Conservation (phyloP, 257 asterid species). For the Jaltomata sinuosa region DNA sequence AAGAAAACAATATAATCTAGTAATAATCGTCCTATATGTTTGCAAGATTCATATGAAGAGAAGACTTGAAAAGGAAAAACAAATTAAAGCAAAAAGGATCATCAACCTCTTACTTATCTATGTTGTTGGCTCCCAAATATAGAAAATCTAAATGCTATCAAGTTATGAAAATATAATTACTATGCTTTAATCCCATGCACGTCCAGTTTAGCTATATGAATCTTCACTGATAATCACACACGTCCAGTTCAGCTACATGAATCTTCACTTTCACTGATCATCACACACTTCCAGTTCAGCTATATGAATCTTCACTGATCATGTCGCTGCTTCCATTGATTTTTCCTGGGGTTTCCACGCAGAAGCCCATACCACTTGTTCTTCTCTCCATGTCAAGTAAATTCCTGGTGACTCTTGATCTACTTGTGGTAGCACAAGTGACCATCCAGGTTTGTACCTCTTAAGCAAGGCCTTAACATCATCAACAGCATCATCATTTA, state of each 20-base stretch:
- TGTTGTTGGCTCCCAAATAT: slow-evolving; percentile 10
- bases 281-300: neutral
- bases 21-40: neutral
- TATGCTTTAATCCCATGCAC: neutral
- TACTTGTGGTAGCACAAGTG: slow-evolving; percentile 19
- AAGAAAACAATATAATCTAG: neutral
- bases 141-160: neutral
- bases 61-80: neutral
- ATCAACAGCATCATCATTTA: slow-evolving; percentile 67
- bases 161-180: neutral
- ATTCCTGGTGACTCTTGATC: slow-evolving; percentile 35
- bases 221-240: neutral
- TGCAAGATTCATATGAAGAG: neutral
- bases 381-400: slow-evolving; percentile 77
- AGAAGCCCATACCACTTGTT: slow-evolving; percentile 81
- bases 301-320: neutral
- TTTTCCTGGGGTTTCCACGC: slow-evolving; percentile 62
- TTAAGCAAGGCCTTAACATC: slow-evolving; percentile 69
- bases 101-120: neutral
- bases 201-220: neutral
- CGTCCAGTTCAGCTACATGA: neutral
- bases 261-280: neutral
- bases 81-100: neutral
- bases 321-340: neutral
- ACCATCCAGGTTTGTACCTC: slow-evolving; percentile 73